These are phyloP conservation scores for Penicillium soppii DNA, from an alignment of 495 filamentous ascomycete genomes.

Conservation along the genomic window DNA sequence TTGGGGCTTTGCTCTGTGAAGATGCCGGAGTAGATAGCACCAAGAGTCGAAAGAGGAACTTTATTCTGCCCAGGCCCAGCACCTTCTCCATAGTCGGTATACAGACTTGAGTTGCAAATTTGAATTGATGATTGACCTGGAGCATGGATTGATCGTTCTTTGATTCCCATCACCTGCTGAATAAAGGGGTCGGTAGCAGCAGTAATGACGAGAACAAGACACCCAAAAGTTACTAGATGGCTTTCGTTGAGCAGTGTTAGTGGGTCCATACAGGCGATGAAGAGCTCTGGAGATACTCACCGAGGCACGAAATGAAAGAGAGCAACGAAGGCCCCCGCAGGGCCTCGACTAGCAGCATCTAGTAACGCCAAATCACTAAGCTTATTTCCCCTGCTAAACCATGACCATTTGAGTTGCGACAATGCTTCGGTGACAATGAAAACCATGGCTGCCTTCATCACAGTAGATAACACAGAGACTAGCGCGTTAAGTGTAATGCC, in stretches of 20 bases:
- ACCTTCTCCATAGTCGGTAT: slow-evolving; percentile 27
- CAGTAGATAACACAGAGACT: slow-evolving; percentile 42
- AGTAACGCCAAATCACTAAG: slow-evolving; percentile 42
- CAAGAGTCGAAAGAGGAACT: slow-evolving; percentile 30
- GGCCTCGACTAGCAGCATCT: slow-evolving; percentile 44
- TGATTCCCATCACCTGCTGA: slow-evolving; percentile 42
- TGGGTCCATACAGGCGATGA: background rate
- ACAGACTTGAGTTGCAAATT: slow-evolving; percentile 24
- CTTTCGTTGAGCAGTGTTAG: slow-evolving; percentile 13
- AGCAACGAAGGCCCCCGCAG: slow-evolving; percentile 32
- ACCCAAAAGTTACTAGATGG: slow-evolving; percentile 40
- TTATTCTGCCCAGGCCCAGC: slow-evolving; percentile 28
- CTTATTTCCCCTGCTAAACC: slow-evolving; percentile 39
- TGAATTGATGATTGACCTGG: slow-evolving; percentile 19
- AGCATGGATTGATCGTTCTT: slow-evolving; percentile 15
- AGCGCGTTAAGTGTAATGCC: slow-evolving; percentile 48
- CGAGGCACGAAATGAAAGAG: slow-evolving; percentile 27
- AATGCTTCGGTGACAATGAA: slow-evolving; percentile 40
- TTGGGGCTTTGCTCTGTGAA: slow-evolving; percentile 21
- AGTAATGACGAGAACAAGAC: slow-evolving; percentile 35
- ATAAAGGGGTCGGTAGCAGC: slow-evolving; percentile 45
- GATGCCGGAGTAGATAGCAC: slow-evolving; percentile 40
- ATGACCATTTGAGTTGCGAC: slow-evolving; percentile 50
- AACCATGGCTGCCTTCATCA: slow-evolving; percentile 43
- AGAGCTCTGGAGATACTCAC: slow-evolving; percentile 10